Conservation (phyloP, 192 early-diverging fungal genomes). For the Dispira simplex region DNA sequence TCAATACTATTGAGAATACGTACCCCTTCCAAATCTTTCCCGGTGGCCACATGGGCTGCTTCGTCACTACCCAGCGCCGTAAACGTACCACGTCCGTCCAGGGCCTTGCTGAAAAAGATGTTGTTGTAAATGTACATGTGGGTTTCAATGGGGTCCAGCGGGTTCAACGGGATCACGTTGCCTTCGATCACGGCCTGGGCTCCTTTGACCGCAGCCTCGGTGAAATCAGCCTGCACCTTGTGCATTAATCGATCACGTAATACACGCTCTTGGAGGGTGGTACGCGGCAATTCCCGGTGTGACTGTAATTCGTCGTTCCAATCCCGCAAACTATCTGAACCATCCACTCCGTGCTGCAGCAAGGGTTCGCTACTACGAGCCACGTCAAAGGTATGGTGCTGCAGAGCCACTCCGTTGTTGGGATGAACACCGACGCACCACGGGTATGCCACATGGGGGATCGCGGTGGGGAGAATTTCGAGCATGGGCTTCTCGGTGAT, state of each 20-base stretch:
- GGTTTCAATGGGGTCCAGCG: conserved; percentile 49
- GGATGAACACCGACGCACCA: conserved; percentile 53
- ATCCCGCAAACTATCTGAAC: conserved; percentile 55
- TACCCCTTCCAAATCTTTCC: conserved; percentile 91
- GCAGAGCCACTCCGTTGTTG: not conserved
- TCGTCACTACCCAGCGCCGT: conserved; percentile 68
- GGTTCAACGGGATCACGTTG: conserved; percentile 61
- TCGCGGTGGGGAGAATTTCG: conserved; percentile 60
- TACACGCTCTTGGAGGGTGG: conserved; percentile 65
- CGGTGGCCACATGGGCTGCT: conserved; percentile 82
- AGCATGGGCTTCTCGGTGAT: conserved; percentile 52
- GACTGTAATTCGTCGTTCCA: conserved; percentile 97
- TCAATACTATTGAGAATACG: conserved; percentile 55
- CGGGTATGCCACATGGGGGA: conserved; percentile 53
- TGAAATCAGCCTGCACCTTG: conserved; percentile 80
- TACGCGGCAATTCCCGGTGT: conserved; percentile 66
- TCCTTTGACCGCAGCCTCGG: conserved; percentile 74
- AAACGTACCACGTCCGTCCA: conserved; percentile 76
- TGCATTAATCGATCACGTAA: conserved; percentile 69
- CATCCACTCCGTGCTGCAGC: conserved; percentile 18
- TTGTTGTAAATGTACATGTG: conserved; percentile 91
- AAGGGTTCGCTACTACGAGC: conserved; percentile 46
- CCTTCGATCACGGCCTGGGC: conserved; percentile 74
- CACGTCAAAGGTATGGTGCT: conserved; percentile 36
- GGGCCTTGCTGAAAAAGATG: conserved; percentile 87